Percentiles rank a stretch among this genome's conserved stretches.
phyloP scores from a whole-genome alignment of 257 asterid species.

The Verbena officinalis region DNA sequence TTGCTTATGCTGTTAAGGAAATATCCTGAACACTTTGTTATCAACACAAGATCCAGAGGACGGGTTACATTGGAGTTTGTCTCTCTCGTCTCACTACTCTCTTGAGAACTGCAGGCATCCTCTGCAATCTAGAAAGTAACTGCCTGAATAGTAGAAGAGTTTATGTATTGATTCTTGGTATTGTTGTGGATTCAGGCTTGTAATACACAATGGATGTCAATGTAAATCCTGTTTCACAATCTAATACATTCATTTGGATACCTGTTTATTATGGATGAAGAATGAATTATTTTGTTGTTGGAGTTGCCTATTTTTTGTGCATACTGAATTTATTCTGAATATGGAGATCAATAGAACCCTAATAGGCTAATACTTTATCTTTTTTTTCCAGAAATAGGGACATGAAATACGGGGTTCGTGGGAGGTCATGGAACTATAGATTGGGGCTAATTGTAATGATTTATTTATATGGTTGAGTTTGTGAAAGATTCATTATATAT shows the following conservation, averaged over 20 bases:
- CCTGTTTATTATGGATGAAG: neutral
- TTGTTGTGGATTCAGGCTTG: neutral
- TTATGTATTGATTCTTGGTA: neutral
- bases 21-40: conserved; percentile 90
- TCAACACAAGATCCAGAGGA: conserved; percentile 88
- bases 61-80: conserved; percentile 75
- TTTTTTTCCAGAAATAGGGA: no score
- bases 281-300: no score
- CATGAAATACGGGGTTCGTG: no score
- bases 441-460: no score
- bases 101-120: conserved; percentile 39
- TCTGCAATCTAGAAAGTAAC: conserved; percentile 5
- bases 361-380: no score
- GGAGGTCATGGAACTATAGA: no score
- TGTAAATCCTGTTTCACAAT: neutral
- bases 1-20: conserved; percentile 81
- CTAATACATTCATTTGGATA: neutral
- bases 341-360: no score
- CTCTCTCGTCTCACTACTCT: conserved; percentile 82
- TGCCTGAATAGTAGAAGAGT: neutral
- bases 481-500: no score
- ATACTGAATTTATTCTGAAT: no score
- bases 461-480: no score
- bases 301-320: no score
- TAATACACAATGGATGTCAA: neutral